Evolutionary conservation across 2,329 filamentous ascomycete species (phyloP).

Genomic region (Dactylellina leptospora): DNA sequence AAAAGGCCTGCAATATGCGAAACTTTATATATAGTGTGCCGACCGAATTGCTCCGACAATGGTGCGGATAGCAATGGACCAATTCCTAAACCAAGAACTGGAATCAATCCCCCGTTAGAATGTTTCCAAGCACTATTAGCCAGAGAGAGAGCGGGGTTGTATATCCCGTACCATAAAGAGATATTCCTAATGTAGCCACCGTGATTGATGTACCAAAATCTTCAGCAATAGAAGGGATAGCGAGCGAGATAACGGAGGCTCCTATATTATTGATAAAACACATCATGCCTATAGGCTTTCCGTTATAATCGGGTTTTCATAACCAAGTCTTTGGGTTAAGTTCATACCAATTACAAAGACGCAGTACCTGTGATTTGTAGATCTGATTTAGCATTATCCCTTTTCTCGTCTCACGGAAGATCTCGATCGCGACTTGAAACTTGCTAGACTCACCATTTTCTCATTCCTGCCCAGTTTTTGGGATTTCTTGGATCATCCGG

Average conservation of each 20-base stretch:
- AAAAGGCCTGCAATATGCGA: conserved; percentile 14
- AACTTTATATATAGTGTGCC: conserved; percentile 23
- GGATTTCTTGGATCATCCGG: conserved; percentile 12
- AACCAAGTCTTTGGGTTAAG: not conserved
- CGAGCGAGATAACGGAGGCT: conserved; percentile 27
- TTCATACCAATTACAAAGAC: conserved; percentile 10
- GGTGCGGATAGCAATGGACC: conserved; percentile 19
- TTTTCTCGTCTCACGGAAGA: no score
- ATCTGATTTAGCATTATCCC: not conserved
- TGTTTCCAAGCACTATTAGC: not conserved
- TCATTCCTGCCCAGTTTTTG: not conserved
- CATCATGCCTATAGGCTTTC: conserved; percentile 1
- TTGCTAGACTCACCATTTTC: conserved; percentile 14
- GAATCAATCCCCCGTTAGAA: not conserved
- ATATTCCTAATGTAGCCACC: conserved; percentile 14
- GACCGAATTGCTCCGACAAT: conserved; percentile 20
- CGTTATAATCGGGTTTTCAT: not conserved
- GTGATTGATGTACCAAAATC: conserved; percentile 1
- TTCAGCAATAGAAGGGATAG: conserved; percentile 10
- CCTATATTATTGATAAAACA: conserved; percentile 35
- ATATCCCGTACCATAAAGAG: conserved; percentile 14
- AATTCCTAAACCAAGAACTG: conserved; percentile 32
- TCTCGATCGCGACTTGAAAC: not conserved
- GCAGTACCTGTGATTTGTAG: conserved; percentile 13
- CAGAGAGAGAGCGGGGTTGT: no score